Conservation (phyloP, 225 moss, liverwort and hornwort species). For the Marchantia polymorpha region DNA sequence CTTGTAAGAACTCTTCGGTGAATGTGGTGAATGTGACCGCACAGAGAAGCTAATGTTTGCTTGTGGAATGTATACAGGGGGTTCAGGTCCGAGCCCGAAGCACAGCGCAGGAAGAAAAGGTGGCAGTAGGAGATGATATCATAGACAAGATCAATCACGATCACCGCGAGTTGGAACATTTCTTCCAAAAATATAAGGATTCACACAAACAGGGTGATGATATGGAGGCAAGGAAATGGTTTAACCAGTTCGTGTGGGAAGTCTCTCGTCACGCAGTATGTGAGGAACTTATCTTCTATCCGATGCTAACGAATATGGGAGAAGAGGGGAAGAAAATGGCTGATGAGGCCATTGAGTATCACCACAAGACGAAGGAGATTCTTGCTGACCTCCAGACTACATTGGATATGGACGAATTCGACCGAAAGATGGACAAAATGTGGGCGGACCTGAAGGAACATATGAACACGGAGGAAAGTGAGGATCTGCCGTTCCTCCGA, state of each 20-base stretch:
- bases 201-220: slow-evolving; percentile 23
- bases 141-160: slow-evolving; percentile 33
- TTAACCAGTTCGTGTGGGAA: slow-evolving; percentile 56
- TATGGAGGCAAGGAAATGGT: slow-evolving; percentile 45
- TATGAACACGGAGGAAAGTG: slow-evolving; percentile 38
- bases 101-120: not conserved
- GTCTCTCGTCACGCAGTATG: slow-evolving; percentile 38
- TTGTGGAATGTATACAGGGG: not conserved
- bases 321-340: slow-evolving; percentile 39
- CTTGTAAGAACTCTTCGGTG: not conserved
- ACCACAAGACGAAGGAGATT: slow-evolving; percentile 42
- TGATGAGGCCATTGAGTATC: slow-evolving; percentile 38
- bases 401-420: slow-evolving; percentile 15
- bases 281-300: slow-evolving; percentile 48
- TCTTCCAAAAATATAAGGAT: slow-evolving; percentile 39
- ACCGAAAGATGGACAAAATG: slow-evolving; percentile 40
- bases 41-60: not conserved
- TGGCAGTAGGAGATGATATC: slow-evolving; percentile 21
- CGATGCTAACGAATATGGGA: slow-evolving; percentile 31
- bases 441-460: slow-evolving; percentile 33
- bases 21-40: not conserved
- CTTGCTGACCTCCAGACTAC: slow-evolving; percentile 35
- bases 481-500: slow-evolving; percentile 26
- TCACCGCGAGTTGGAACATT: slow-evolving; percentile 32
- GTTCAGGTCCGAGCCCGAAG: slow-evolving; percentile 12